Percentiles rank a stretch among this genome's conserved stretches.
Evolutionary conservation across 2,329 filamentous ascomycete genomes (phyloP).

Genomic region (Didymellaceae sp.): DNA sequence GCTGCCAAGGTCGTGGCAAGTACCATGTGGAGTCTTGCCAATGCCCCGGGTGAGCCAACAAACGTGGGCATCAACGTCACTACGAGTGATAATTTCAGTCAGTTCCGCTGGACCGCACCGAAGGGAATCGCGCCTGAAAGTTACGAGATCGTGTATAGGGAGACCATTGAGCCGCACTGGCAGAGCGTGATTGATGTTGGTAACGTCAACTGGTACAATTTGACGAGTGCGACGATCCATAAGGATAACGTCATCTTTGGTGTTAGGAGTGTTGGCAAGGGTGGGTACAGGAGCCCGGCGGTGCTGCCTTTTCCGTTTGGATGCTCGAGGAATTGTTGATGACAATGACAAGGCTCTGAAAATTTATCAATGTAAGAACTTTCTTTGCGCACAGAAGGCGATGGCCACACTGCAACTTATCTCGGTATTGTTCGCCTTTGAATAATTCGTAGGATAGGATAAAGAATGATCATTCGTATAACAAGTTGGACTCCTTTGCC

Average conservation of each 20-base stretch:
- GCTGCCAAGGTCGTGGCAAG: slow-evolving; percentile 61
- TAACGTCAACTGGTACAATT: slow-evolving; percentile 44
- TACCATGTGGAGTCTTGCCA: slow-evolving; percentile 59
- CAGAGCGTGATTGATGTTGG: slow-evolving; percentile 56
- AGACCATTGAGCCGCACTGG: slow-evolving; percentile 58
- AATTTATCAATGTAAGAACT: too few relatives aligned
- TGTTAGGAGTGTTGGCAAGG: slow-evolving; percentile 55
- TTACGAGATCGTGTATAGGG: slow-evolving; percentile 62
- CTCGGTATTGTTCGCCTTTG: too few relatives aligned
- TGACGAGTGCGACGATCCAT: slow-evolving; percentile 54
- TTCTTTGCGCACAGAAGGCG: too few relatives aligned
- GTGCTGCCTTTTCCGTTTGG: slow-evolving; percentile 49
- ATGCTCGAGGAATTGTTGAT: slow-evolving; percentile 22
- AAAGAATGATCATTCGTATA: too few relatives aligned
- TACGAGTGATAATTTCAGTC: slow-evolving; percentile 55
- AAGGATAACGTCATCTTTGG: slow-evolving; percentile 65
- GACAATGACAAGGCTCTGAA: not conserved
- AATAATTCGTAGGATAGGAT: too few relatives aligned
- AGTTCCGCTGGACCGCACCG: slow-evolving; percentile 54
- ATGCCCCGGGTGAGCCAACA: slow-evolving; percentile 55
- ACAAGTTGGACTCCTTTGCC: too few relatives aligned
- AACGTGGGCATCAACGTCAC: slow-evolving; percentile 57
- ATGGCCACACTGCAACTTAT: too few relatives aligned
- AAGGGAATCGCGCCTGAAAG: slow-evolving; percentile 50
- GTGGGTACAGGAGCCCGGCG: slow-evolving; percentile 57